Conservation (phyloP, 2,329 filamentous ascomycete genomes). For the Talaromyces atroroseus region DNA sequence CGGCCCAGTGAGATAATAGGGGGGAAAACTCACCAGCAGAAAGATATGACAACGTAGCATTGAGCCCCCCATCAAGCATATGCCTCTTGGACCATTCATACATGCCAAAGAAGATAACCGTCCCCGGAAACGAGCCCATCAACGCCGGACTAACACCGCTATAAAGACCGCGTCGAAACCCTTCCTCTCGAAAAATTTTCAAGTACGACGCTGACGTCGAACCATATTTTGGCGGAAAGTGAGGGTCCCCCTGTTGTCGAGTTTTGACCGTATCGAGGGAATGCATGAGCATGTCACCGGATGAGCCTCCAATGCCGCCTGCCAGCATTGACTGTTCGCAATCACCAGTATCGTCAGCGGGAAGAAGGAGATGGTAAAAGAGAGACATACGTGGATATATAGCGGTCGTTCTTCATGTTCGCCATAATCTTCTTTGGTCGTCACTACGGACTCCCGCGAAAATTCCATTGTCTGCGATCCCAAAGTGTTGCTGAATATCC, state of each 20-base stretch:
- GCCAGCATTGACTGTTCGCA: slow-evolving; percentile 80
- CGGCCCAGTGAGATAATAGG: neutral
- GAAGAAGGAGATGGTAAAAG: neutral
- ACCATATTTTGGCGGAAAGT: slow-evolving; percentile 86
- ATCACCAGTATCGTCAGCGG: neutral
- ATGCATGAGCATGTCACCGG: slow-evolving; percentile 97
- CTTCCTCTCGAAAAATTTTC: slow-evolving; percentile 90
- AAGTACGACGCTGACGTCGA: slow-evolving; percentile 86
- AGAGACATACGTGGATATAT: slow-evolving; percentile 55
- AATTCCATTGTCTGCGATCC: slow-evolving; percentile 5
- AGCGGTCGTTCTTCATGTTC: slow-evolving; percentile 56
- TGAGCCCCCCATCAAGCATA: slow-evolving; percentile 78
- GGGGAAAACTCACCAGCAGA: slow-evolving; percentile 58
- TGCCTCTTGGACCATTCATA: slow-evolving; percentile 93
- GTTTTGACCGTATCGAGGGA: slow-evolving; percentile 98
- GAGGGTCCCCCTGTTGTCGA: slow-evolving; percentile 90
- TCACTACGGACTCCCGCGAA: neutral
- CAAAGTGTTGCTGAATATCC: neutral
- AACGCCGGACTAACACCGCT: slow-evolving; percentile 90
- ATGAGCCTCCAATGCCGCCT: slow-evolving; percentile 85
- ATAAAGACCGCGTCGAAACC: slow-evolving; percentile 77
- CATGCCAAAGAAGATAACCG: slow-evolving; percentile 88
- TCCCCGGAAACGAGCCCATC: slow-evolving; percentile 86
- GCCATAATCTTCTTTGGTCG: slow-evolving; percentile 29
- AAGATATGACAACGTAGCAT: slow-evolving; percentile 79